A percentile compares a stretch with the other conserved stretches of the same genome.
These are phyloP conservation scores for Penicillium sp. DNA, from an alignment of 2,329 filamentous ascomycete species.

Conservation along the genomic window DNA sequence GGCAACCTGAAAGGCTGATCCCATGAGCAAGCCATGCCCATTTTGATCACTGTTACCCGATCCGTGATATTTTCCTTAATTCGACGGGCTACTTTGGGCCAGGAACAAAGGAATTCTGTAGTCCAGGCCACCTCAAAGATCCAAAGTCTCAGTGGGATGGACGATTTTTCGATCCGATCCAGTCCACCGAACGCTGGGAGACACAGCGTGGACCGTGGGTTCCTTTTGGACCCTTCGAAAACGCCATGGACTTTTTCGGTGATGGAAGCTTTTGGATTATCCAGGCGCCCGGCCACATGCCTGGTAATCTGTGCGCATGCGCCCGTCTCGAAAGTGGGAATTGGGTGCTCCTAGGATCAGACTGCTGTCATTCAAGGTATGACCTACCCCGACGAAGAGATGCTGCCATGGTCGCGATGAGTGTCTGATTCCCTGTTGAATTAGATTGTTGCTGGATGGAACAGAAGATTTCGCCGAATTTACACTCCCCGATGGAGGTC, in stretches of 20 bases:
- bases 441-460: not conserved
- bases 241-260: slow-evolving; percentile 41
- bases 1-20: not conserved
- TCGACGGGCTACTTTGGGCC: slow-evolving; percentile 4
- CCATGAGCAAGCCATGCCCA: not conserved
- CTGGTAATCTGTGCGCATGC: slow-evolving; percentile 47
- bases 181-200: slow-evolving; percentile 3
- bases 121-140: slow-evolving; percentile 1
- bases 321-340: not conserved
- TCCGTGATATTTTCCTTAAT: not conserved
- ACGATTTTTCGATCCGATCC: slow-evolving; percentile 4
- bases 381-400: not conserved
- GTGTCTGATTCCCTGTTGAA: not conserved
- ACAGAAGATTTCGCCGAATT: not conserved
- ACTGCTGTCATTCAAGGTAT: slow-evolving; percentile 10
- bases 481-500: not conserved
- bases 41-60: slow-evolving; percentile 8
- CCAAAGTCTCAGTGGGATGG: slow-evolving; percentile 7
- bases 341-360: slow-evolving; percentile 4
- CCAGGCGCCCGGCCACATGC: slow-evolving; percentile 43
- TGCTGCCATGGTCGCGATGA: not conserved
- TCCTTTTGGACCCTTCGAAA: slow-evolving; percentile 39
- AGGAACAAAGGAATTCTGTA: not conserved
- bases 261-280: slow-evolving; percentile 46
- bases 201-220: slow-evolving; percentile 27